These are phyloP conservation scores for Nicotiana sylvestris DNA, from an alignment of 257 asterid genomes.

Conservation along the genomic window DNA sequence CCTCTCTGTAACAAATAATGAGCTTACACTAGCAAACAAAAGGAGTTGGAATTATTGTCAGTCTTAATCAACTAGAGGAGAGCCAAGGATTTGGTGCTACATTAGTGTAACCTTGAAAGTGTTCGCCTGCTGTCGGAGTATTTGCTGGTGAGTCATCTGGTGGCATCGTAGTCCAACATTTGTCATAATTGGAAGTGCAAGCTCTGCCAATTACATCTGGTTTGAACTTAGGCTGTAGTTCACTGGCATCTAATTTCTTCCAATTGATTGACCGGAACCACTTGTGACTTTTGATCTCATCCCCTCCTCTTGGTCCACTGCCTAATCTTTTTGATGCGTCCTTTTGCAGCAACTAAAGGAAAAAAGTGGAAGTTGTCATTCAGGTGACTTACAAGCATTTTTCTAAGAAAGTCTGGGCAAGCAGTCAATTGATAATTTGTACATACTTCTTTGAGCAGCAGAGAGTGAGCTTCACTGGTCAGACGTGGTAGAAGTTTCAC, in stretches of 20 bases:
- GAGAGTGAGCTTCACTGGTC: constrained; percentile 67
- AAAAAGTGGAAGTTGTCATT: not conserved
- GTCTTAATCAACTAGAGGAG: constrained; percentile 29
- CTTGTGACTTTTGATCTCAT: constrained; percentile 73
- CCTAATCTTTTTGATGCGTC: constrained; percentile 74
- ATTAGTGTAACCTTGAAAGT: constrained; percentile 83
- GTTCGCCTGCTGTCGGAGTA: constrained; percentile 82
- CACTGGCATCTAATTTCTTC: constrained; percentile 75
- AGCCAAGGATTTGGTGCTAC: constrained; percentile 88
- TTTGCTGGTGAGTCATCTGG: constrained; percentile 87
- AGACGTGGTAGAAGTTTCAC: constrained; percentile 83
- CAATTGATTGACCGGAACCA: constrained; percentile 77
- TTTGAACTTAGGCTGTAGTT: constrained; percentile 60
- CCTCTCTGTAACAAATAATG: not conserved
- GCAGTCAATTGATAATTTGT: constrained; percentile 3
- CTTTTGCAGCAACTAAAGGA: constrained; percentile 64
- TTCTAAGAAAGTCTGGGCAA: not conserved
- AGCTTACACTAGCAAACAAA: not conserved
- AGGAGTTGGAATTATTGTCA: not conserved
- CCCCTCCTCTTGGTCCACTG: constrained; percentile 77
- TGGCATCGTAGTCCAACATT: constrained; percentile 90
- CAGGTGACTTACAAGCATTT: not conserved
- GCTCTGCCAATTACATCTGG: constrained; percentile 77
- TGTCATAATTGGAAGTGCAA: constrained; percentile 88
- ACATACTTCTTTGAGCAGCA: constrained; percentile 87